phyloP scores from a whole-genome alignment of 805 yeast species.

The Sungouiozyma intestinalis region DNA sequence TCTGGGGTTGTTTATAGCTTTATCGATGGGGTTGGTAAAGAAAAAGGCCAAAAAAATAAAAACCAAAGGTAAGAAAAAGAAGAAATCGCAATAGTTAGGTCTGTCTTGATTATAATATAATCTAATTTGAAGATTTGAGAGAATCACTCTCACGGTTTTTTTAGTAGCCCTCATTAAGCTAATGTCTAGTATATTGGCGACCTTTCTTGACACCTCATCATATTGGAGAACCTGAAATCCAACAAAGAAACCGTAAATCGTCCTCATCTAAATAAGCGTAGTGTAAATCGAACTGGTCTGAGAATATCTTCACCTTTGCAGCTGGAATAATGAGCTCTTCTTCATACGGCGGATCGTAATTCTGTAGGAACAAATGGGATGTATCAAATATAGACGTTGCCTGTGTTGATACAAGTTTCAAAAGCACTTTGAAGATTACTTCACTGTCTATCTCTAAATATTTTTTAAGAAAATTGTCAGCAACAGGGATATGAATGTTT shows the following conservation, averaged over 20 bases:
- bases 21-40: slow-evolving; percentile 63
- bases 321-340: slow-evolving; percentile 2
- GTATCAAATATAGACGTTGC: slow-evolving; percentile 4
- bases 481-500: slow-evolving; percentile 8
- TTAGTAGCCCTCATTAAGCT: too few relatives aligned
- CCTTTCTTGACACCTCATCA: too few relatives aligned
- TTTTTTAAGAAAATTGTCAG: slow-evolving; percentile 4
- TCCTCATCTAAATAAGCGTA: slow-evolving; percentile 2
- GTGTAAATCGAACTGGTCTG: slow-evolving; percentile 5
- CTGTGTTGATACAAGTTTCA: slow-evolving; percentile 3
- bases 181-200: too few relatives aligned
- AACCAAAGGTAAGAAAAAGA: slow-evolving; percentile 3
- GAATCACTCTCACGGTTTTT: too few relatives aligned
- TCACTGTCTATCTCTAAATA: slow-evolving; percentile 3
- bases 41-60: slow-evolving; percentile 9
- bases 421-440: slow-evolving; percentile 2
- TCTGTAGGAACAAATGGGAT: slow-evolving; percentile 5
- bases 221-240: too few relatives aligned
- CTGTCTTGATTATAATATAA: too few relatives aligned
- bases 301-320: slow-evolving; percentile 4
- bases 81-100: slow-evolving; percentile 1
- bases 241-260: slow-evolving; percentile 1
- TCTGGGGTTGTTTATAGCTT: slow-evolving; percentile 79
- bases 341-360: background rate
- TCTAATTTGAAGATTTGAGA: too few relatives aligned